Percentiles rank a stretch among this genome's conserved stretches.
These are phyloP conservation scores for Aureobasidium subglaciale DNA, from an alignment of 2,329 filamentous ascomycete species.

Conservation along the genomic window DNA sequence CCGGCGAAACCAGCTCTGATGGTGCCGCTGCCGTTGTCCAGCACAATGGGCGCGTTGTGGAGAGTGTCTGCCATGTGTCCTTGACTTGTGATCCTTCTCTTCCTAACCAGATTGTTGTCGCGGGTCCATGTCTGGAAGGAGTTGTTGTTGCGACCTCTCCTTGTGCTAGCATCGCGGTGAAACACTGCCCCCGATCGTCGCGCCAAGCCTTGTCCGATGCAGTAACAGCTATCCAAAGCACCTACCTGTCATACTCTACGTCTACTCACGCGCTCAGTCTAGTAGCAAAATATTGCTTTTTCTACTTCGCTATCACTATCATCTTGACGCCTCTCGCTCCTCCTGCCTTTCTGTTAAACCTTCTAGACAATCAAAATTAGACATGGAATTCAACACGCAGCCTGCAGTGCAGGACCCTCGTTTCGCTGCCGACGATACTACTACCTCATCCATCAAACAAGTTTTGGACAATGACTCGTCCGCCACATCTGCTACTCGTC, in stretches of 20 bases:
- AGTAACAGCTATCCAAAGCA: not conserved
- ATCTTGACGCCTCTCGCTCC: too few relatives aligned
- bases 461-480: not conserved
- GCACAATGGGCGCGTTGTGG: slow-evolving; percentile 96
- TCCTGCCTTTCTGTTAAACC: not conserved
- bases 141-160: not conserved
- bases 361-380: not conserved
- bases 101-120: not conserved
- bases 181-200: not conserved
- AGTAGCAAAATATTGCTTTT: too few relatives aligned
- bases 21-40: slow-evolving; percentile 97
- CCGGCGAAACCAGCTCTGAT: slow-evolving; percentile 96
- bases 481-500: not conserved
- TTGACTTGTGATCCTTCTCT: not conserved
- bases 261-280: not conserved
- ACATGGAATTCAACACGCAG: not conserved
- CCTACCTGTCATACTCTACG: not conserved
- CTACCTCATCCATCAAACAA: not conserved
- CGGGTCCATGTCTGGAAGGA: not conserved
- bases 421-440: not conserved
- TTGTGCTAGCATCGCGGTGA: slow-evolving; percentile 1
- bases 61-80: slow-evolving; percentile 56
- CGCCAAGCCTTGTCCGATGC: not conserved
- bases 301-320: too few relatives aligned
- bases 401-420: not conserved